Base-by-base conservation (phyloP, 192 early-diverging fungal genomes). In the Backusella macrospora region DNA sequence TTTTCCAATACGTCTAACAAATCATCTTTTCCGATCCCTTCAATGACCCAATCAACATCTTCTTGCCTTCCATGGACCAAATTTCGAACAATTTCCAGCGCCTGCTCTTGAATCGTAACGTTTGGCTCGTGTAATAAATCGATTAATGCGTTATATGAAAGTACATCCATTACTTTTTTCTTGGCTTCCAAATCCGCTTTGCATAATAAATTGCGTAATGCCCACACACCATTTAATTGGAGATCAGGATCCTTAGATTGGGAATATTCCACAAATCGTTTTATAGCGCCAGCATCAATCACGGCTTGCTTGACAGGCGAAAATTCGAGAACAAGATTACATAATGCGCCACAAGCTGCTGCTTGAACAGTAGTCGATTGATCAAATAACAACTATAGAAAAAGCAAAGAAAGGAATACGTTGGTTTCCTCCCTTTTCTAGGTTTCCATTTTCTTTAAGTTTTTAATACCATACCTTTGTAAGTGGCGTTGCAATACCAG, bases 301-400 rank as follows among this genome's bases (percentile, higher is more conserved):
- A 95, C 86, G 6, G 76, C 85, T 81, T 85, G 85, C 46, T 82
- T 84, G 92, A 95, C 93, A 1, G 95, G 93, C 8, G 91, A 91
- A 65, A 96, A 93, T 62, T 95, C 94, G 23, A 96, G 75, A 12
- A 93, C 91, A 49, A 96, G 85, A 68, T 96, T 96, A 79, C 95
- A 96, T 6, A 96, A 71, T 1, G 92, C 90, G 5, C 91, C 95
- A 46, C 86, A 90, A 4, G 93, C 94, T 14, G 83, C 84, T 37
- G 86, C 84, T 46, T 90, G 88, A 2, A 95, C 92, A 14, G 84
- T 80, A 6, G 79, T 73, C 46, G 85, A 84, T 39, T 82, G 75
- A 78, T 94, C 92, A 8, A 79, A 76, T 18, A 95, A 78, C 1
- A 95, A 73, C 79, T 85, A 47, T 3, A 71, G 9, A 12, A 44